Base-by-base conservation (phyloP, 495 filamentous ascomycete species). In the Glonium stellatum region DNA sequence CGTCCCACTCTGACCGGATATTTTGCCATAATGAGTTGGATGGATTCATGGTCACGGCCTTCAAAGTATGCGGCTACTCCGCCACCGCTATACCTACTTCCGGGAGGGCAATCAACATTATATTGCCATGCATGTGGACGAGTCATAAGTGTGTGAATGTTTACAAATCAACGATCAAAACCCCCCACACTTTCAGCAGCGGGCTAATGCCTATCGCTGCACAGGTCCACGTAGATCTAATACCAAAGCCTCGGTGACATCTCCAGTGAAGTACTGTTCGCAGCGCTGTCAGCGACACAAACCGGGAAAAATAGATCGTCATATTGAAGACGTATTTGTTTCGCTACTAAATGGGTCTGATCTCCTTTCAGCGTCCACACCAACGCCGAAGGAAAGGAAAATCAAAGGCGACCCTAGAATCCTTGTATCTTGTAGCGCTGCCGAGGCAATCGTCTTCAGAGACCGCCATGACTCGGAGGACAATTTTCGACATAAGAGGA, bases 71-170 rank as follows among this genome's bases (percentile, higher is more conserved):
- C 69, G 47, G 63, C 67, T 9, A 72, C 66, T 22, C 72, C 75
- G 23, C 64, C 73, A 39, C 76, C 76, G 0, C 67, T 67, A 41
- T 77, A 76, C 54, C 71, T 76, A 12, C 68, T 63, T 1, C 50
- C 66, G 10, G 66, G 62, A 0, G 60, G 62, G 23, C 69, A 73
- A 1, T 61, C 63, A 9, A 67, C 60, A 1, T 71, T 71, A 13
- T 77, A 77, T 67, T 78, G 76, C 57, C 67, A 72, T 31, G 69
- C 67, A 15, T 79, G 74, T 55, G 75, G 76, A 1, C 54, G 73
- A 12, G 62, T 72, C 11, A 76, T 78, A n/a, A 67, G 70, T 63
- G n/a, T 12, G 62, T 49, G 47, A 50, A 8, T 35, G 15, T 53
- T 19, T 19, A 25, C 41, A 42, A 51, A 34, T 15, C 27, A 39